Evolutionary conservation across 2,329 filamentous ascomycete species (phyloP), one percentile per base, ranked within the genome.

Genomic region (Fusarium veterinarium): DNA sequence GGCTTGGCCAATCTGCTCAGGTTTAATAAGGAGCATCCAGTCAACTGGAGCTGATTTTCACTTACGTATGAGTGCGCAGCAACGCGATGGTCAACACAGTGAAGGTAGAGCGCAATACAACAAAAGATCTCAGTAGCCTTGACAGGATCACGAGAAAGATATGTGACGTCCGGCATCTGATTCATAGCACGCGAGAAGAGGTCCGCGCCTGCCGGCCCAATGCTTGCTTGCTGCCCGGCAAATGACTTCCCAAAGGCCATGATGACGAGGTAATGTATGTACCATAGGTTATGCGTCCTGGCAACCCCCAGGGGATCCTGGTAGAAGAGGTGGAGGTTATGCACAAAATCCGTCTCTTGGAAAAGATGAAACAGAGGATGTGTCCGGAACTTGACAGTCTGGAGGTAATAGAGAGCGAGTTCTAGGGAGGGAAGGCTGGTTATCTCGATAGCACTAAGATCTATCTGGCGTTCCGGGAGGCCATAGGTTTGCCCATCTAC

Each of bases 191-290:
- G 45, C 13, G 64, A 38, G 45, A 67, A 67, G 20, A 67, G 45
- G 17, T 53, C 40, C 37, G 64, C 44, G 30, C 64, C 64, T 5
- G 64, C 64, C 5, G 64, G 64, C 14, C 61, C 61, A 25, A 49
- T 64, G 33, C 20, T 60, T 42, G 42, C 37, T 53, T 60, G 40
- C 35, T 42, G 44, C 19, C 30, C 23, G 5, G 28, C 56, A n/a
- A 61, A 40, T 37, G 64, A 57, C 19, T 67, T 67, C 20, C 64
- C 64, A 41, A 67, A 58, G 17, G 64, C 64, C 64, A 67, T 67
- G 9, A 67, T 45, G 16, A 67, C 12, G 7, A 67, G 58, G 30
- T 52, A 67, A 44, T 67, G 64, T 20, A 51, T 49, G 33, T 52
- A 67, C 64, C 64, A 67, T 14, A 62, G 37, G 9, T 51, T 52